These are phyloP conservation scores for Eucalyptus melliodora DNA, from an alignment of 345 rosid genomes.

Conservation along the genomic window DNA sequence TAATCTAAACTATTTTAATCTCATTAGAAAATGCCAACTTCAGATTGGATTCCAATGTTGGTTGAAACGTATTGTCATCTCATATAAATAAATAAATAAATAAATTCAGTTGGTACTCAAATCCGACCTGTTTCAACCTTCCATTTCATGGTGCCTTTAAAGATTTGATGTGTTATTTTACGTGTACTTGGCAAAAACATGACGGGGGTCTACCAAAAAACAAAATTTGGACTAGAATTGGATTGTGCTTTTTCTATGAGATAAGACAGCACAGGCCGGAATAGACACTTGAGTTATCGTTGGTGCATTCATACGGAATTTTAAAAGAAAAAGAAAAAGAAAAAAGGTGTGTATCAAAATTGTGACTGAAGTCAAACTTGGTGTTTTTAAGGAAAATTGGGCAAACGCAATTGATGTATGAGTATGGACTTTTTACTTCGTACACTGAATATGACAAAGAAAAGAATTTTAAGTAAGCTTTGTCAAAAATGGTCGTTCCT, in stretches of 20 bases:
- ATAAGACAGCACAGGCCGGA: neutral
- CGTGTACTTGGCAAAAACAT: neutral
- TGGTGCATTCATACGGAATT: neutral
- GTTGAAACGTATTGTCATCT: neutral
- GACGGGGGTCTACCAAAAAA: neutral
- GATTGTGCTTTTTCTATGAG: too few species aligned
- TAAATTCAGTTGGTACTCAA: neutral
- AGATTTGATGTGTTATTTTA: neutral
- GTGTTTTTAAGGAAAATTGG: neutral
- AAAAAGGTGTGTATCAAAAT: too few species aligned
- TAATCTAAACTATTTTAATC: too few species aligned
- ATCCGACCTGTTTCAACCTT: neutral
- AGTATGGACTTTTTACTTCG: too few species aligned
- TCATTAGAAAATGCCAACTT: neutral
- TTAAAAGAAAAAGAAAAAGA: too few species aligned
- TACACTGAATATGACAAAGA: neutral
- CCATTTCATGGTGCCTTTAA: neutral
- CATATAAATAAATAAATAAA: too few species aligned
- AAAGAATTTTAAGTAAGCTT: too few species aligned
- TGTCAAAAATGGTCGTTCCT: too few species aligned
- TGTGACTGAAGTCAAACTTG: neutral
- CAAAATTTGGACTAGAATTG: too few species aligned
- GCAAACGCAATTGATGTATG: neutral
- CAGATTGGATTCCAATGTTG: neutral
- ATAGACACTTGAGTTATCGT: too few species aligned